Conservation (phyloP, 768 basidiomycete genomes). For the Clavaria fumosa region DNA sequence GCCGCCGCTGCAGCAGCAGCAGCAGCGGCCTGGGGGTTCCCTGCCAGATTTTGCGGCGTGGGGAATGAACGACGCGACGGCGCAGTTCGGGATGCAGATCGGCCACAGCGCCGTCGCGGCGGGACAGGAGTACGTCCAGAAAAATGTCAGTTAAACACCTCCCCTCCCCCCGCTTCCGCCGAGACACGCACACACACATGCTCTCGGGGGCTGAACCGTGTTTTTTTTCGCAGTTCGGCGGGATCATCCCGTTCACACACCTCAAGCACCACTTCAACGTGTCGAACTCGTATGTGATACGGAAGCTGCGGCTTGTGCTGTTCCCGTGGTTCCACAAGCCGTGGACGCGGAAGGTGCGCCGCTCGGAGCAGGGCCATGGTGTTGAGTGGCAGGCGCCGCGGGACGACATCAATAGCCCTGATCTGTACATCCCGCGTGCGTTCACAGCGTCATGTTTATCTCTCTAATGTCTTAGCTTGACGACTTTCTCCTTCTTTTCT, state of each 20-base stretch:
- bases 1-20: no score
- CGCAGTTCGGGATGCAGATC: slow-evolving; percentile 92
- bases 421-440: slow-evolving; percentile 96
- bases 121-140: slow-evolving; percentile 90
- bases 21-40: slow-evolving; percentile 13
- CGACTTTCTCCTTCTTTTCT: slow-evolving; percentile 6
- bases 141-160: slow-evolving; percentile 47
- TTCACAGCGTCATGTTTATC: slow-evolving; percentile 12
- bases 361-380: slow-evolving; percentile 48
- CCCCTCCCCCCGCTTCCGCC: slow-evolving; percentile 1
- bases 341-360: slow-evolving; percentile 56
- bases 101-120: slow-evolving; percentile 84
- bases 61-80: slow-evolving; percentile 86
- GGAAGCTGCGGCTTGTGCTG: slow-evolving; percentile 74
- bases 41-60: slow-evolving; percentile 48
- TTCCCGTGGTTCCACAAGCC: slow-evolving; percentile 92
- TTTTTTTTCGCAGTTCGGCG: slow-evolving; percentile 44
- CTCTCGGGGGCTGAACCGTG: no score
- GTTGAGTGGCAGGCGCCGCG: slow-evolving; percentile 84
- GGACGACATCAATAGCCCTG: slow-evolving; percentile 91
- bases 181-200: no score
- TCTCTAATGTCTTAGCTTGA: not conserved
- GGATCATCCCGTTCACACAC: slow-evolving; percentile 56
- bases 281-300: slow-evolving; percentile 87
- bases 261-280: slow-evolving; percentile 93